Percentiles rank a stretch among this genome's conserved stretches.
Evolutionary conservation across 495 filamentous ascomycete genomes (phyloP).

Genomic region (Letharia columbiana): DNA sequence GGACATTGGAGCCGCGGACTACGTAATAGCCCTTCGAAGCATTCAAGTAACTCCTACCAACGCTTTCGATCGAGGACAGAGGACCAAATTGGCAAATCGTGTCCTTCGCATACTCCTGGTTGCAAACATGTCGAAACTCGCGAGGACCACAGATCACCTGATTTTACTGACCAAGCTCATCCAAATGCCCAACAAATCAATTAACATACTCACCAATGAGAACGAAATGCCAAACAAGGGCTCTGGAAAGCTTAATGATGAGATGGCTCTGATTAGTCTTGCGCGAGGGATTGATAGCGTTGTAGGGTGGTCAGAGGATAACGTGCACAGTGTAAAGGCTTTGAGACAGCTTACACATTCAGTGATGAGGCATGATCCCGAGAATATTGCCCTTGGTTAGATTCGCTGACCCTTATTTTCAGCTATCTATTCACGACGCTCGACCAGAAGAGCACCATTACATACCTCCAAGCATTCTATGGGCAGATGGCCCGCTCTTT

Average conservation of each 20-base stretch:
- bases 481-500: slow-evolving; percentile 1
- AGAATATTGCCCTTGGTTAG: no score
- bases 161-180: slow-evolving; percentile 13
- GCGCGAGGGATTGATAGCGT: slow-evolving; percentile 5
- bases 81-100: slow-evolving; percentile 14
- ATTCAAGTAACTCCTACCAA: slow-evolving; percentile 2
- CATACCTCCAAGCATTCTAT: slow-evolving; percentile 15
- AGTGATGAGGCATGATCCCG: slow-evolving; percentile 11
- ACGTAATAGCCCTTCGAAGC: slow-evolving; percentile 13
- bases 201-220: slow-evolving; percentile 3
- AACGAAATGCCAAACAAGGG: neutral
- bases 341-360: slow-evolving; percentile 7
- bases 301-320: neutral
- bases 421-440: slow-evolving; percentile 19
- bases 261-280: slow-evolving; percentile 5
- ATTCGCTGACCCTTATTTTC: slow-evolving; percentile 1
- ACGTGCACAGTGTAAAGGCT: neutral
- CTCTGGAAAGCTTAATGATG: neutral
- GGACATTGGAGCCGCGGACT: slow-evolving; percentile 15
- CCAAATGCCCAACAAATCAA: slow-evolving; percentile 11
- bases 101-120: slow-evolving; percentile 14
- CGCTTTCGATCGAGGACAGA: slow-evolving; percentile 8
- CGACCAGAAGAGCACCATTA: slow-evolving; percentile 6
- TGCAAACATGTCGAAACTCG: slow-evolving; percentile 4
- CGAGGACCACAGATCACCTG: slow-evolving; percentile 12